Percentiles rank a stretch among this genome's conserved stretches.
Conservation (phyloP, 2,329 filamentous ascomycete genomes). For the Nemania abortiva region DNA sequence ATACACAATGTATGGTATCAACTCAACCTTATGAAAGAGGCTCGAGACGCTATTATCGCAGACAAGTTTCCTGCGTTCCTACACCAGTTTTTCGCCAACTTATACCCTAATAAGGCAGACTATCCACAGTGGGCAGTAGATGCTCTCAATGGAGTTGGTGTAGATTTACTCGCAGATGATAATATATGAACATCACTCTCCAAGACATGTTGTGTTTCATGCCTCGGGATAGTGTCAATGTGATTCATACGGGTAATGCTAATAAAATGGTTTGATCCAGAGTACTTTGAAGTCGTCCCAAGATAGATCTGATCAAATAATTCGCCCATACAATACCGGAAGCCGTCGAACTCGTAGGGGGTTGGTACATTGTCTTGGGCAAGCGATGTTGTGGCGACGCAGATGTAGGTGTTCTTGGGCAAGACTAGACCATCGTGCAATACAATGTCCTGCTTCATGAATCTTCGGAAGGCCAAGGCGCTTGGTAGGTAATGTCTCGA, state of each 20-base stretch:
- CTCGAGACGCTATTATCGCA: slow-evolving; percentile 81
- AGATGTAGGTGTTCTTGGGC: slow-evolving; percentile 21
- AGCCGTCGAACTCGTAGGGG: slow-evolving; percentile 9
- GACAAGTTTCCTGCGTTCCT: slow-evolving; percentile 85
- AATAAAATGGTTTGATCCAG: background rate
- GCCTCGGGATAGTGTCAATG: background rate
- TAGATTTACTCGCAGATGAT: slow-evolving; percentile 70
- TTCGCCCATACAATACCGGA: slow-evolving; percentile 9
- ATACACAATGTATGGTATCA: slow-evolving; percentile 98
- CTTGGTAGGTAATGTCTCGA: slow-evolving; percentile 7
- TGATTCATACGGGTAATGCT: background rate
- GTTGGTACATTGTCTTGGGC: slow-evolving; percentile 13
- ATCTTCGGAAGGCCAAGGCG: slow-evolving; percentile 12
- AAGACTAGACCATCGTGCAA: slow-evolving; percentile 14
- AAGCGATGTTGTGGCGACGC: slow-evolving; percentile 15
- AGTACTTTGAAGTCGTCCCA: background rate
- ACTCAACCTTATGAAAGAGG: slow-evolving; percentile 81
- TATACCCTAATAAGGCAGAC: slow-evolving; percentile 74
- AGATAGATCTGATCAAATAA: no score
- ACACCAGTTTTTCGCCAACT: slow-evolving; percentile 78
- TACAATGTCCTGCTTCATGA: slow-evolving; percentile 21
- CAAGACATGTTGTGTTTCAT: background rate
- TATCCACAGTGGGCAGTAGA: slow-evolving; percentile 89
- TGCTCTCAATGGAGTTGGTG: slow-evolving; percentile 81
- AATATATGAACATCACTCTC: slow-evolving; percentile 29